Conservation (phyloP, 257 asterid genomes). For the Lycium barbarum region DNA sequence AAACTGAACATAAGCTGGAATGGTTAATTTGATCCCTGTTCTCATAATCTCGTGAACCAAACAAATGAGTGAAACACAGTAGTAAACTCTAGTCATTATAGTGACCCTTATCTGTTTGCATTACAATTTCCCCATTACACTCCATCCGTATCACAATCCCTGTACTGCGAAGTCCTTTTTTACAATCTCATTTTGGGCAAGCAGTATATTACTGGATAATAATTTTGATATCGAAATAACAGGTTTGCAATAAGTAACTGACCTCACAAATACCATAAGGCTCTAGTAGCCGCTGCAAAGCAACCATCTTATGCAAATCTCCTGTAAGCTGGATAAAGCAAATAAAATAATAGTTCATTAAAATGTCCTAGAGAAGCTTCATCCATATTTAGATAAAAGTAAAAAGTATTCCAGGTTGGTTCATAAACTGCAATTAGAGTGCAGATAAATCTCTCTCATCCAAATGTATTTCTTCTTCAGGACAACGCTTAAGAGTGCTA, state of each 20-base stretch:
- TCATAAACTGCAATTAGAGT: neutral
- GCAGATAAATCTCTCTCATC: neutral
- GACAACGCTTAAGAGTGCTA: neutral
- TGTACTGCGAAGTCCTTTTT: constrained; percentile 7
- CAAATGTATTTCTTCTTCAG: neutral
- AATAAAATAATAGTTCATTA: constrained; percentile 22
- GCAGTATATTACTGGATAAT: constrained; percentile 15
- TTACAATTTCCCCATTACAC: neutral
- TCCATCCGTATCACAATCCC: constrained; percentile 17
- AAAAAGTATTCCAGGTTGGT: neutral
- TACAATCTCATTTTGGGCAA: neutral
- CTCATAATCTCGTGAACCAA: constrained; percentile 12
- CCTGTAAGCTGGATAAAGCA: constrained; percentile 75
- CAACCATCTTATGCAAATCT: constrained; percentile 93
- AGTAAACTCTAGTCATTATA: neutral
- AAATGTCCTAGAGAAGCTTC: constrained; percentile 11
- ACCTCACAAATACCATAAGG: constrained; percentile 99
- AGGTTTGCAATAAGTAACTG: constrained; percentile 31
- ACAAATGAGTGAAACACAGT: neutral
- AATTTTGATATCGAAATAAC: neutral
- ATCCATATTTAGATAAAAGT: neutral
- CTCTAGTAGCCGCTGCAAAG: constrained; percentile 90
- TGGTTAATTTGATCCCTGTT: neutral
- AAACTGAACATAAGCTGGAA: neutral
- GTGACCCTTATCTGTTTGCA: constrained; percentile 9